phyloP scores from a whole-genome alignment of 768 basidiomycete species.

The Filobasidium floriforme region DNA sequence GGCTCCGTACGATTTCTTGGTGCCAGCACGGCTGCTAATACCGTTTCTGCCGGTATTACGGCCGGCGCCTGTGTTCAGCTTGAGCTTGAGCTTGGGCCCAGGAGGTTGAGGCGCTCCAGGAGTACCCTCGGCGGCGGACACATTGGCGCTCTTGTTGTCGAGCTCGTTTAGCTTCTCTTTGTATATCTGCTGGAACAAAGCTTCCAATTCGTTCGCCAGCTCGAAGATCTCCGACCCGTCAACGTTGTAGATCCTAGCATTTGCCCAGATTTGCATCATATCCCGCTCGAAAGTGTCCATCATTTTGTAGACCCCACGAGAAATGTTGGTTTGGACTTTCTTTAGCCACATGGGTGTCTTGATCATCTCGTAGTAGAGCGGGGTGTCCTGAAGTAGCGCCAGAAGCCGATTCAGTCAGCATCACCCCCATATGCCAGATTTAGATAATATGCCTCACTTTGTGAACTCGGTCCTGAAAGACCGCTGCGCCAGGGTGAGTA shows the following conservation, averaged over 20 bases:
- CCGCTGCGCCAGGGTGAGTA: constrained; percentile 4
- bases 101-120: constrained; percentile 1
- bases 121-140: neutral
- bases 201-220: constrained; percentile 91
- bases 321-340: constrained; percentile 62
- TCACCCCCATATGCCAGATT: neutral
- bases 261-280: constrained; percentile 85
- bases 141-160: neutral
- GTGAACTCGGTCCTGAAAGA: constrained; percentile 17
- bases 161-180: constrained; percentile 46
- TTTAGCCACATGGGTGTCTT: constrained; percentile 77
- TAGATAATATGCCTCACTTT: constrained; percentile 2
- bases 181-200: constrained; percentile 68
- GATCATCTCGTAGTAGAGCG: constrained; percentile 88
- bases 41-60: neutral
- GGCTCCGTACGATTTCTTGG: neutral
- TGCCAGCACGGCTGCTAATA: neutral
- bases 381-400: constrained; percentile 44
- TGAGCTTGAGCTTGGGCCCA: neutral
- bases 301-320: constrained; percentile 61
- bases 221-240: constrained; percentile 92
- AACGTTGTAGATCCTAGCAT: constrained; percentile 87
- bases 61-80: neutral
- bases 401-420: neutral
- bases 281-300: constrained; percentile 66